Evolutionary conservation across 768 basidiomycete species (phyloP).

Genomic region (Mycena capillaripes): DNA sequence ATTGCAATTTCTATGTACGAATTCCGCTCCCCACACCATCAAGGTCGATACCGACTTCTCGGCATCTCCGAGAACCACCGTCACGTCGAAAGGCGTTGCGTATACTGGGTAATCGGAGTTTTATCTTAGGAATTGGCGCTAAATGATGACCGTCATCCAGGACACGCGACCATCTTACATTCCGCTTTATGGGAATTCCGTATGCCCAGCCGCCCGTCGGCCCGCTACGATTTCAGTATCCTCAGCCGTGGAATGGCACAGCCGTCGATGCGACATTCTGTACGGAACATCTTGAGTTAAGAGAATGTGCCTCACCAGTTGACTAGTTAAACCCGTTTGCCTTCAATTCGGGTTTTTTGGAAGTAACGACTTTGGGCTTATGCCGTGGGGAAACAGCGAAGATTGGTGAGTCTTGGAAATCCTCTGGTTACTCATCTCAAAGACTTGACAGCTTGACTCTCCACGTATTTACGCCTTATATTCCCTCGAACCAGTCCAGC

Average conservation of each 20-base stretch:
- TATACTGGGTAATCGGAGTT: slow-evolving; percentile 27
- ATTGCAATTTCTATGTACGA: slow-evolving; percentile 35
- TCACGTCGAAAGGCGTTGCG: slow-evolving; percentile 19
- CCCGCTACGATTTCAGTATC: slow-evolving; percentile 51
- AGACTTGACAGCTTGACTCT: slow-evolving; percentile 46
- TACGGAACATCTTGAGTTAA: slow-evolving; percentile 32
- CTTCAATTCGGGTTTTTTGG: slow-evolving; percentile 34
- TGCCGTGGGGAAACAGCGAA: slow-evolving; percentile 38
- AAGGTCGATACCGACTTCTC: slow-evolving; percentile 37
- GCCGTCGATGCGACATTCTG: slow-evolving; percentile 47
- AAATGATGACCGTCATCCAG: slow-evolving; percentile 32
- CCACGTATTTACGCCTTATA: slow-evolving; percentile 54
- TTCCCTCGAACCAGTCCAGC: slow-evolving; percentile 40
- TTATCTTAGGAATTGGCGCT: not conserved
- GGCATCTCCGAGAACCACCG: slow-evolving; percentile 24
- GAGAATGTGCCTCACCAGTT: slow-evolving; percentile 8
- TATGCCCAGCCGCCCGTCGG: slow-evolving; percentile 52
- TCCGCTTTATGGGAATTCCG: slow-evolving; percentile 59
- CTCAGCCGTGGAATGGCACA: slow-evolving; percentile 42
- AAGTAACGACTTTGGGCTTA: slow-evolving; percentile 33
- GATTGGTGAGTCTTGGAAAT: slow-evolving; percentile 36
- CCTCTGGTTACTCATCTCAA: too few relatives aligned
- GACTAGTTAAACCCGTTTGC: slow-evolving; percentile 37
- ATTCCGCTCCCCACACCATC: slow-evolving; percentile 35
- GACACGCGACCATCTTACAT: slow-evolving; percentile 55